phyloP scores from a whole-genome alignment of 2,329 filamentous ascomycete genomes.

The Trichophyton schoenleinii region DNA sequence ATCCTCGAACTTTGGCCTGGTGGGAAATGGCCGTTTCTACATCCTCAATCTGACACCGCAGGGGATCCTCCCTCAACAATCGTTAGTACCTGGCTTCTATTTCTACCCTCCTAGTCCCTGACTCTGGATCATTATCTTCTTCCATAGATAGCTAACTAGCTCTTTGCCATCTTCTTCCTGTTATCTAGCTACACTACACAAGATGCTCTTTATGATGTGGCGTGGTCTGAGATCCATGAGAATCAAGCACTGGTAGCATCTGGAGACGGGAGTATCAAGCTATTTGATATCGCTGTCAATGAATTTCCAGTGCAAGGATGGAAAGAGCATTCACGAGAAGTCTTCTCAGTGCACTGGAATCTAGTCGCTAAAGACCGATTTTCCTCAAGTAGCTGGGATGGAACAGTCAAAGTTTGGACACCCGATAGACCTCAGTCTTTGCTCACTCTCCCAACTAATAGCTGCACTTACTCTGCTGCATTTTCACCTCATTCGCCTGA shows the following conservation, averaged over 20 bases:
- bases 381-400: slow-evolving; percentile 87
- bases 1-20: slow-evolving; percentile 91
- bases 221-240: slow-evolving; percentile 94
- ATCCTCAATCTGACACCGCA: slow-evolving; percentile 69
- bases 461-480: slow-evolving; percentile 84
- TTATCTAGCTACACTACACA: slow-evolving; percentile 75
- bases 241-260: slow-evolving; percentile 82
- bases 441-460: slow-evolving; percentile 77
- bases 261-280: slow-evolving; percentile 86
- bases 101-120: neutral
- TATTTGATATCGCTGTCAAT: slow-evolving; percentile 72
- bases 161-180: neutral
- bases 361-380: slow-evolving; percentile 83
- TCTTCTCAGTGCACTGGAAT: slow-evolving; percentile 89
- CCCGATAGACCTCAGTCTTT: slow-evolving; percentile 63
- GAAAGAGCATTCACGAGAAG: slow-evolving; percentile 84
- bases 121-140: neutral
- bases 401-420: slow-evolving; percentile 90
- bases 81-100: slow-evolving; percentile 37
- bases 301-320: slow-evolving; percentile 85
- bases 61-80: slow-evolving; percentile 75
- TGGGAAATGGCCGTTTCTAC: slow-evolving; percentile 86
- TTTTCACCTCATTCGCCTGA: slow-evolving; percentile 82
- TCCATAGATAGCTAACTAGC: neutral
- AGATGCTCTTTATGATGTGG: slow-evolving; percentile 86